Evolutionary conservation across 805 yeast species (phyloP).

Genomic region (Candida wancherniae): DNA sequence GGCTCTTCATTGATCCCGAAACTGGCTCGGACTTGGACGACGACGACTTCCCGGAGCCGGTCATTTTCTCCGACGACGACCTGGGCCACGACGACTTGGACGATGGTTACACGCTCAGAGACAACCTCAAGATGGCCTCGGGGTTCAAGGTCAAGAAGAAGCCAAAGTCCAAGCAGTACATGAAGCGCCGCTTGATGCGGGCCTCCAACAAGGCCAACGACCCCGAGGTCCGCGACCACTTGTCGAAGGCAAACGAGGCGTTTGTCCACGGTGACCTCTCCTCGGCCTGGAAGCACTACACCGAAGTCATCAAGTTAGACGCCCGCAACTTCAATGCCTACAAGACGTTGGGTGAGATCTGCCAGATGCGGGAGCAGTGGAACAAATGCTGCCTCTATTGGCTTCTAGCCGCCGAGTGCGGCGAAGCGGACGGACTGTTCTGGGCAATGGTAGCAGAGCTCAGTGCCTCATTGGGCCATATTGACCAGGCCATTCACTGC

Average conservation of each 20-base stretch:
- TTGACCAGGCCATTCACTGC: conserved; percentile 75
- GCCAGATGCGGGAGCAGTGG: conserved; percentile 57
- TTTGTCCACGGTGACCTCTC: conserved; percentile 62
- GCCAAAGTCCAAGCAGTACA: conserved; percentile 30
- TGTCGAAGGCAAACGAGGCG: conserved; percentile 76
- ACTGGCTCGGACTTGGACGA: conserved; percentile 7
- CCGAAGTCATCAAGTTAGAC: conserved; percentile 72
- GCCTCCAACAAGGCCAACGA: conserved; percentile 45
- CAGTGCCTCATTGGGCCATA: conserved; percentile 60
- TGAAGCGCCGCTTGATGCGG: conserved; percentile 34
- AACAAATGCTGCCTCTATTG: conserved; percentile 76
- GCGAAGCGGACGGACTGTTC: conserved; percentile 68
- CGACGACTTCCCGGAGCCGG: conserved; percentile 17
- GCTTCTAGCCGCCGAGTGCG: conserved; percentile 76
- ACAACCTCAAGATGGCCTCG: conserved; percentile 64
- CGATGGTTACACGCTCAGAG: conserved; percentile 48
- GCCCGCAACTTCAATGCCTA: conserved; percentile 79
- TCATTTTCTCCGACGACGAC: conserved; percentile 21
- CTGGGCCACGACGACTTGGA: conserved; percentile 34
- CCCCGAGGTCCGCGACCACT: conserved; percentile 64
- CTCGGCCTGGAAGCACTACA: conserved; percentile 54
- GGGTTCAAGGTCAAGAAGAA: conserved; percentile 49
- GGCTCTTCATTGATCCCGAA: background rate
- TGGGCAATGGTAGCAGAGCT: conserved; percentile 76
- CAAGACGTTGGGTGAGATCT: conserved; percentile 82